Percentiles rank a stretch among this genome's conserved stretches.
These are phyloP conservation scores for Phaseolus lunatus DNA, from an alignment of 306 rosid species.

Conservation along the genomic window DNA sequence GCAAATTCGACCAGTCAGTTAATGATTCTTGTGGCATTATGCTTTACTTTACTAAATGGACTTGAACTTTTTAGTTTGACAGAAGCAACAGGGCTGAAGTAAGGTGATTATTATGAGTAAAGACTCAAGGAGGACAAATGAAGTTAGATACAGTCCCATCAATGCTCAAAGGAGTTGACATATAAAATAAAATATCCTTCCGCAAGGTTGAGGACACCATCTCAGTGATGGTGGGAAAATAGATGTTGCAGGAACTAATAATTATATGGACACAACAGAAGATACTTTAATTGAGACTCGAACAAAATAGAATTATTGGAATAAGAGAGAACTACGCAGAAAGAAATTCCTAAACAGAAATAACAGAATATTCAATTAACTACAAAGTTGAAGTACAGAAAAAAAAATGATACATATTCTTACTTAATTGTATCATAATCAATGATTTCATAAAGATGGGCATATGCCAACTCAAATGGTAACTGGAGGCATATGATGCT, in stretches of 20 bases:
- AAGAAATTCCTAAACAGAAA: background rate
- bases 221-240: conserved; percentile 9
- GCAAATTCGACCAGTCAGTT: background rate
- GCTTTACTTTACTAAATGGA: background rate
- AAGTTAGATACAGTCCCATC: background rate
- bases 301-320: conserved; percentile 24
- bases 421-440: conserved; percentile 72
- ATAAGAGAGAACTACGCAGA: background rate
- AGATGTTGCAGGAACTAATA: conserved; percentile 13
- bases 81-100: background rate
- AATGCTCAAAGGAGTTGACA: background rate
- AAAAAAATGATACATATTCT: conserved; percentile 48
- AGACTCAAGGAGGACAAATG: background rate
- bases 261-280: background rate
- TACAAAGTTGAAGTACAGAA: conserved; percentile 34
- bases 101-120: background rate
- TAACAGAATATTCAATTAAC: conserved; percentile 33
- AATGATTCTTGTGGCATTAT: background rate
- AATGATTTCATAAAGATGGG: conserved; percentile 84
- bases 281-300: conserved; percentile 2
- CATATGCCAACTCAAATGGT: conserved; percentile 96
- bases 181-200: background rate
- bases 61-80: background rate
- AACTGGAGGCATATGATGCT: conserved; percentile 95
- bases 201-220: background rate